These are phyloP conservation scores for Claviceps digitariae DNA, from an alignment of 2,329 filamentous ascomycete species.

Conservation along the genomic window DNA sequence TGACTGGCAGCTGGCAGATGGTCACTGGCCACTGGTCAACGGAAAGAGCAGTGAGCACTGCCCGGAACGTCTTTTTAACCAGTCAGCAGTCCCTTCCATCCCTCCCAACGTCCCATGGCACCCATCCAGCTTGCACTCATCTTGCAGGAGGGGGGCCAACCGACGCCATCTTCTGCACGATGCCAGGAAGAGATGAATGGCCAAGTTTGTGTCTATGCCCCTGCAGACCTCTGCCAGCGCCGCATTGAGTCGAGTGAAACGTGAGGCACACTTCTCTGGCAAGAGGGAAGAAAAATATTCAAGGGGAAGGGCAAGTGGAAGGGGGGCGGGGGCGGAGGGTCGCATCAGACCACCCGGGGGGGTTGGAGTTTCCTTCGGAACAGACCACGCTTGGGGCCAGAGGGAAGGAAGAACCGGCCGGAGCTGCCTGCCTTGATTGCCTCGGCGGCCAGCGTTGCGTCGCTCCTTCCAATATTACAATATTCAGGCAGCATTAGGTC, in stretches of 20 bases:
- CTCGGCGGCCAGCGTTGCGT: neutral
- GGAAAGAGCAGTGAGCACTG: neutral
- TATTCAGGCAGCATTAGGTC: neutral
- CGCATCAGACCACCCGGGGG: neutral
- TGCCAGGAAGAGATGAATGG: neutral
- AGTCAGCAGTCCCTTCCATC: neutral
- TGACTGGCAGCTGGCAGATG: neutral
- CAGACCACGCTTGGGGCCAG: neutral
- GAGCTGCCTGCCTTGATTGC: neutral
- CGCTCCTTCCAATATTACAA: neutral
- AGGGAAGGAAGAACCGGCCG: neutral
- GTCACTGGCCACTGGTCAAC: neutral
- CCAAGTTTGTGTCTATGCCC: neutral
- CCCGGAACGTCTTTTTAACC: neutral
- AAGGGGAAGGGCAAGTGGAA: no score
- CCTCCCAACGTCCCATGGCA: no score
- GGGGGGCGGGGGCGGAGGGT: neutral
- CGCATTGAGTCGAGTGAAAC: neutral
- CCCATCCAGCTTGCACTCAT: neutral
- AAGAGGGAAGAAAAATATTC: neutral
- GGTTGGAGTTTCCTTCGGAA: neutral
- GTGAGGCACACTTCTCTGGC: neutral
- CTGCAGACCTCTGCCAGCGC: neutral
- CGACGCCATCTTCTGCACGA: constrained; percentile 1
- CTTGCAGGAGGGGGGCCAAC: neutral